Evolutionary conservation across 148 eudicot species (phyloP).

Genomic region (Cornus florida): DNA sequence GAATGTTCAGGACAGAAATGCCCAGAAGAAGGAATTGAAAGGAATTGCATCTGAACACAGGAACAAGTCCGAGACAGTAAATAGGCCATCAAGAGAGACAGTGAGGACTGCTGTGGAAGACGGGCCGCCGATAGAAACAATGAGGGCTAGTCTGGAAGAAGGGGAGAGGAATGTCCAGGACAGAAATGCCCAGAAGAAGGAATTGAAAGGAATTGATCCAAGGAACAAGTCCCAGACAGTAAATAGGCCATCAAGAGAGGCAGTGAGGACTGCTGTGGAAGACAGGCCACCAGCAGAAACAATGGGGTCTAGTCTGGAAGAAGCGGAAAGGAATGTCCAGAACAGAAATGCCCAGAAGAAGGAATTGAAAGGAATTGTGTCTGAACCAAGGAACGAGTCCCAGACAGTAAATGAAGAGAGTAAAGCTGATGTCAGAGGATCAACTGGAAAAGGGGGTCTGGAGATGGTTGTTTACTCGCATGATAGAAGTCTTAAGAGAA

Average conservation of each 20-base stretch:
- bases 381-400: conserved; percentile 13
- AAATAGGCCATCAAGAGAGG: not conserved
- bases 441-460: conserved; percentile 15
- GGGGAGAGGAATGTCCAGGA: too few species aligned
- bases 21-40: conserved; percentile 8
- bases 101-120: not conserved
- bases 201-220: too few species aligned
- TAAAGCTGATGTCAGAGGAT: conserved; percentile 11
- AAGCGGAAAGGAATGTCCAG: conserved; percentile 3
- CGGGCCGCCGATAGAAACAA: not conserved
- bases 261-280: not conserved
- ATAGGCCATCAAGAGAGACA: not conserved
- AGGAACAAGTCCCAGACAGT: not conserved
- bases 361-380: conserved; percentile 13
- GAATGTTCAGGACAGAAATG: not conserved
- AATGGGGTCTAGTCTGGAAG: conserved; percentile 15
- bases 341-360: not conserved
- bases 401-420: conserved; percentile 10
- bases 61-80: not conserved
- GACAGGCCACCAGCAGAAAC: conserved; percentile 5
- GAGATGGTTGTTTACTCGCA: conserved; percentile 32
- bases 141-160: not conserved
- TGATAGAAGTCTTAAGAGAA: conserved; percentile 28
- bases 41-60: conserved; percentile 14
- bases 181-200: too few species aligned